Base-by-base conservation (phyloP, 139 green algal genomes). In the Ettlia oleoabundans region DNA sequence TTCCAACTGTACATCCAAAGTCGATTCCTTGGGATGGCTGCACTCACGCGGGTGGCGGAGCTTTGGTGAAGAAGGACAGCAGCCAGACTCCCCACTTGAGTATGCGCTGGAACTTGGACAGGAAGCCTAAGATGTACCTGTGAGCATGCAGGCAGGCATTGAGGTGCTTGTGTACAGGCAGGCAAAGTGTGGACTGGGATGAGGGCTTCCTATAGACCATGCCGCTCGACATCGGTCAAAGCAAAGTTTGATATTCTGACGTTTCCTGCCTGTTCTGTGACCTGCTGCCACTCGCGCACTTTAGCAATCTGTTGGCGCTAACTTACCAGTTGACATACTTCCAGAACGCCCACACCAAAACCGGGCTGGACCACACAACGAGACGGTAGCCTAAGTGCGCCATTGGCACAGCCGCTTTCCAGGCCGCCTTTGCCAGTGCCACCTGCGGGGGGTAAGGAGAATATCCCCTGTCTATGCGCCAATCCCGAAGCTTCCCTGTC, bases 381-480 rank as follows among this genome's bases (percentile, higher is more conserved):
- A 68, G 24, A 10, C 73, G 73, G 37, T 68, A 80, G 35, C 26
- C 73, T 9, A 80, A 2, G 35, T 26, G 52, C 24, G 73, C 51
- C 35, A 52, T 5, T 24, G 73, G 73, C 37, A 80, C 73, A 2
- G 58, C 35, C 53, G 68, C 7, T 0, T 33, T 30, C 73, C 73
- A 80, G 19, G 58, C 52, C 8, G 73, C 73, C 73, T 38, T 80
- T 37, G 21, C 73, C 24, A 80, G 10, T 5, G 35, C 73, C 26
- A 67, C 35, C 35, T 66, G 72, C 4, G 30, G n/a, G 1, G 40
- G 37, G 2, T 19, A 68, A 30, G 5, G 38, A 30, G 28, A 30
- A 38, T 37, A 10, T 67, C 37, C 28, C 21, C 7, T 9, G 10
- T 28, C 3, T 38, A 8, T 19, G 15, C 9, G 61, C 10, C 28